phyloP scores from a whole-genome alignment of 345 rosid genomes.

The Euclidium syriacum region DNA sequence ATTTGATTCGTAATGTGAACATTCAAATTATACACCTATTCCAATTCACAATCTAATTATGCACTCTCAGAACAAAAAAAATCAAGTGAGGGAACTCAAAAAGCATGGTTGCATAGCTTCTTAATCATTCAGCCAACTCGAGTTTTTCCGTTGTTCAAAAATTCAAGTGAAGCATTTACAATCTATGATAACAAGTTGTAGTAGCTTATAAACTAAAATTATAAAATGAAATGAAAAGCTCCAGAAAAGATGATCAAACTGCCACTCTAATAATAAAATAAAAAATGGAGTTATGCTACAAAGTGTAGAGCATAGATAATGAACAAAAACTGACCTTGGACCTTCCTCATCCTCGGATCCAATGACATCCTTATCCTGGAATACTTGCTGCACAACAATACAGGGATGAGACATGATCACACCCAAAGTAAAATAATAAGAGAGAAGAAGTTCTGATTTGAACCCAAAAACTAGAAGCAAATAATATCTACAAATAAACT shows the following conservation, averaged over 20 bases:
- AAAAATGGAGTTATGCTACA: neutral
- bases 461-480: slow-evolving; percentile 8
- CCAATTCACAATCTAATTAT: neutral
- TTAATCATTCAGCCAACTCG: neutral
- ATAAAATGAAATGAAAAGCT: neutral
- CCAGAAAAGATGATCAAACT: neutral
- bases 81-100: neutral
- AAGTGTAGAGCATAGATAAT: neutral
- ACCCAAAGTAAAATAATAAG: neutral
- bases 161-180: neutral
- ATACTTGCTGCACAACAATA: slow-evolving; percentile 54
- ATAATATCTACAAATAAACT: neutral
- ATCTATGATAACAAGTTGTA: neutral
- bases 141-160: neutral
- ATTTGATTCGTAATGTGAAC: neutral
- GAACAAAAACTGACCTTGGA: slow-evolving; percentile 39
- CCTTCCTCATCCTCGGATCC: slow-evolving; percentile 38
- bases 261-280: neutral
- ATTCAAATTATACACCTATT: slow-evolving; percentile 5
- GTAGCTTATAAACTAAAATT: neutral
- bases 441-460: neutral
- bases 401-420: slow-evolving; percentile 9
- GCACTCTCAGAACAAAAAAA: neutral
- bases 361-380: slow-evolving; percentile 49
- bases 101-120: neutral